These are phyloP conservation scores for Ganoderma leucocontextum DNA, from an alignment of 1,284 basidiomycete genomes.

Conservation along the genomic window DNA sequence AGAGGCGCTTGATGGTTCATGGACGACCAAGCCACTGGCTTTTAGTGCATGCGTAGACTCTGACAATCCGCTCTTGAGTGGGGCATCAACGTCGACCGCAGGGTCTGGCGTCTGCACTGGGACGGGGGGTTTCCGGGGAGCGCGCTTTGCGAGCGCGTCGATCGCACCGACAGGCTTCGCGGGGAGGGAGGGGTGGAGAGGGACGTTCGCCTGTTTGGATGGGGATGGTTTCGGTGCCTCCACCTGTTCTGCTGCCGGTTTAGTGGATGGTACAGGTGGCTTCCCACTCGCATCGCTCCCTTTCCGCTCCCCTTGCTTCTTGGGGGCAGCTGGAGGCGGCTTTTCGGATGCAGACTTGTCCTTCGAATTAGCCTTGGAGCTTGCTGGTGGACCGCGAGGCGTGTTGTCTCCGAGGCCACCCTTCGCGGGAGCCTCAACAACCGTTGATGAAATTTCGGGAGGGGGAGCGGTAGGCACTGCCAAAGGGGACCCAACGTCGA, in stretches of 20 bases:
- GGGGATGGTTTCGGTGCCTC: slow-evolving; percentile 20
- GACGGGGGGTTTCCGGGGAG: slow-evolving; percentile 16
- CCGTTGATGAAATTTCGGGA: slow-evolving; percentile 19
- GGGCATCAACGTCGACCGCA: slow-evolving; percentile 25
- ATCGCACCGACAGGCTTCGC: slow-evolving; percentile 50
- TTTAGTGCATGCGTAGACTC: slow-evolving; percentile 29
- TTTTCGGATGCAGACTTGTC: not conserved
- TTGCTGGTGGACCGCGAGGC: slow-evolving; percentile 11
- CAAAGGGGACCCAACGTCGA: slow-evolving; percentile 36
- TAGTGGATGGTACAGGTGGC: not conserved
- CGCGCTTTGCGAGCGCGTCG: slow-evolving; percentile 29
- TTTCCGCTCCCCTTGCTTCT: slow-evolving; percentile 6
- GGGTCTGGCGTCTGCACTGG: slow-evolving; percentile 20
- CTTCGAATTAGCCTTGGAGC: not conserved
- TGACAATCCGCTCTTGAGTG: slow-evolving; percentile 36
- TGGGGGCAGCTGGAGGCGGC: not conserved
- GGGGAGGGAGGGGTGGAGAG: slow-evolving; percentile 58
- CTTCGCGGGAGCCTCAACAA: not conserved
- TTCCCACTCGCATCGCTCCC: slow-evolving; percentile 16
- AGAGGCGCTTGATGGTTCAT: slow-evolving; percentile 16
- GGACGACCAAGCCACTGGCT: slow-evolving; percentile 3
- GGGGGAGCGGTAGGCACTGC: slow-evolving; percentile 33
- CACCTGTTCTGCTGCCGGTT: slow-evolving; percentile 7
- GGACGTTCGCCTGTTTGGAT: slow-evolving; percentile 24
- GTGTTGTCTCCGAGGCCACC: slow-evolving; percentile 18